A percentile compares a stretch with the other conserved stretches of the same genome.
phyloP scores from a whole-genome alignment of 2,329 filamentous ascomycete species.

The Mariannaea sp. region DNA sequence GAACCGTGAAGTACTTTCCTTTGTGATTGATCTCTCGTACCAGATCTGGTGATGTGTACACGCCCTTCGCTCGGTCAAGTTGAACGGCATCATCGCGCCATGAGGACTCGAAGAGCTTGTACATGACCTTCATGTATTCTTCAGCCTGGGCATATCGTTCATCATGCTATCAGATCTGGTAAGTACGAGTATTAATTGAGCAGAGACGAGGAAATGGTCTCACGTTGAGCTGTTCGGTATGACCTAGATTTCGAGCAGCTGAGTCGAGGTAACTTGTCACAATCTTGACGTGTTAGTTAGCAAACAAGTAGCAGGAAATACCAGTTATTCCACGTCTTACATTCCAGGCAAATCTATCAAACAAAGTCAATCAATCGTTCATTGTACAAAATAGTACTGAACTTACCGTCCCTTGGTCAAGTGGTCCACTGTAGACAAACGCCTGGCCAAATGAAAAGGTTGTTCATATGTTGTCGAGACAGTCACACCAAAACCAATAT shows the following conservation, averaged over 20 bases:
- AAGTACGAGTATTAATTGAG: neutral
- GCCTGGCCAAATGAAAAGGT: constrained; percentile 69
- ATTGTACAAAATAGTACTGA: rapidly evolving
- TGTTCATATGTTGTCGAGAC: constrained; percentile 73
- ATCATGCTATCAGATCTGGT: constrained; percentile 57
- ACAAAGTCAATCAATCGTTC: neutral
- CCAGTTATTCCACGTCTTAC: constrained; percentile 37
- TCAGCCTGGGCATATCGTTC: constrained; percentile 67
- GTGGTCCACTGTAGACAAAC: constrained; percentile 70
- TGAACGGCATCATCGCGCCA: constrained; percentile 71
- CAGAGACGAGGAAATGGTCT: neutral
- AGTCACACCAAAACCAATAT: constrained; percentile 71
- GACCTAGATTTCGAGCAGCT: constrained; percentile 68
- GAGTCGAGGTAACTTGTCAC: constrained; percentile 74
- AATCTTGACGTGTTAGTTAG: constrained; percentile 50
- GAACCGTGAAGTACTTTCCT: constrained; percentile 66
- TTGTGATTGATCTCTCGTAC: constrained; percentile 70
- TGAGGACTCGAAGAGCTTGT: constrained; percentile 70
- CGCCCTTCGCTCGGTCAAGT: constrained; percentile 59
- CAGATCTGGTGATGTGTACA: constrained; percentile 58
- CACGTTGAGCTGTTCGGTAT: constrained; percentile 54
- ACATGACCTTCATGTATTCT: constrained; percentile 67
- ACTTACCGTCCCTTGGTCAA: constrained; percentile 63
- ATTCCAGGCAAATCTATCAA: constrained; percentile 58
- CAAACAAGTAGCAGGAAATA: neutral